Base-by-base conservation (phyloP, 2,329 filamentous ascomycete species). In the Penicillium sp. region DNA sequence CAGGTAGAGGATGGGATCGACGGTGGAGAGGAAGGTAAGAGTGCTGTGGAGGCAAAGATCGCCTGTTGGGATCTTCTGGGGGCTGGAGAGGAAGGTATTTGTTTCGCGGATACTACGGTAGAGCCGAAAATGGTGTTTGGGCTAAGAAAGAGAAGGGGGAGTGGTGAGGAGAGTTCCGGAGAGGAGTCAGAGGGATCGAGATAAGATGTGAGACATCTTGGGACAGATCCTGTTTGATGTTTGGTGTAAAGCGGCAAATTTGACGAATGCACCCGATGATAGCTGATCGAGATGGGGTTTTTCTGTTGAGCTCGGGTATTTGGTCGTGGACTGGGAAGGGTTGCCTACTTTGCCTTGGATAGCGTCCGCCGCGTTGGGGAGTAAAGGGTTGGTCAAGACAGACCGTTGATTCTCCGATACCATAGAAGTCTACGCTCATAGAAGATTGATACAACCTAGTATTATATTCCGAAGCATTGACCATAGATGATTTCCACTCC, bases 51-150 rank as follows among this genome's bases (percentile, higher is more conserved):
- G 46, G 72, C 73, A 53, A 76, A 78, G 60, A 77, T 82, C 48
- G 72, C 76, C 37, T 78, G 79, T 49, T 81, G 80, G 80, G 77
- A 79, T 65, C 75, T 81, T 48, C 69, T 81, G 63, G 80, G 80
- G 22, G 74, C 78, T 37, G 70, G 70, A 42, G 76, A 78, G 58
- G 80, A 82, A 65, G 79, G 78, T 19, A 71, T 82, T 45, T 77
- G 79, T 64, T 75, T 82, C 63, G 80, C 79, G 46, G 80, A 83
- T 72, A 81, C 80, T 11, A 71, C 72, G 58, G 69, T 63, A 52
- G 73, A 78, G 33, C 76, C 80, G 8, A 72, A 71, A 65, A 75
- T 75, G 72, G 73, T 75, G n/a, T 78, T 79, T 71, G 70, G 67
- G 16, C 48, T 76, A 49, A 69, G 33, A 49, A 33, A 33, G 55